Evolutionary conservation across 768 basidiomycete genomes (phyloP), one percentile per base, ranked within the genome.

Genomic region (Chalciporus chontae): DNA sequence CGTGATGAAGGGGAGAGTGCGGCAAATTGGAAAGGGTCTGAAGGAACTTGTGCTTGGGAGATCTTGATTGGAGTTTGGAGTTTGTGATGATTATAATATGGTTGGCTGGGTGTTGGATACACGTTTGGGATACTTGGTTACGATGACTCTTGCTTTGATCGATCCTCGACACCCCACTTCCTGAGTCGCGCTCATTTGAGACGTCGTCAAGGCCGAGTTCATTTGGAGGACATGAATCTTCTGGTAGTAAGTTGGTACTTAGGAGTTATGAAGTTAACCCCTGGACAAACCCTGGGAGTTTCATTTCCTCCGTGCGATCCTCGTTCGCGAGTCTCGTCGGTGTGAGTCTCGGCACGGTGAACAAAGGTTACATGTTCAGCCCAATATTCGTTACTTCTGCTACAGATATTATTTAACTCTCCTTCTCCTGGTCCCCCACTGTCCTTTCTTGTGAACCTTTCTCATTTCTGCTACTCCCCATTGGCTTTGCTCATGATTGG

Each of bases 11-110:
- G 48, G 52, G 9, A 64, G 45, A 47, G 62, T 68, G n/a, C 64
- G 51, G 48, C 67, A 58, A 32, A 52, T 68, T 29, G 64, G 68
- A 3, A 64, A 45, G 47, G 66, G 68, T 23, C 40, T 68, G 57
- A 69, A 64, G 42, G 60, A 62, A n/a, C 51, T 68, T 4, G 56
- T 68, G 19, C 60, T 69, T 24, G 58, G 68, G 24, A 60, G 55
- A 26, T 51, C 58, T 29, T 67, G 39, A 51, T 54, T 38, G 15
- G 37, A 27, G 4, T 21, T 21, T 47, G 24, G 4, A 40, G 32
- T 26, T 44, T 34, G 47, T 21, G 7, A 23, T 37, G 14, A n/a
- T 19, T 18, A 21, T 10, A 7, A 11, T 11, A 29, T 29, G 27
- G 8, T 29, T 29, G 5, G n/a, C n/a, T n/a, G 11, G 21, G 21